Evolutionary conservation across 305 asterid genomes (phyloP), one percentile per base, ranked within the genome.

Genomic region (Fraxinus latifolia): DNA sequence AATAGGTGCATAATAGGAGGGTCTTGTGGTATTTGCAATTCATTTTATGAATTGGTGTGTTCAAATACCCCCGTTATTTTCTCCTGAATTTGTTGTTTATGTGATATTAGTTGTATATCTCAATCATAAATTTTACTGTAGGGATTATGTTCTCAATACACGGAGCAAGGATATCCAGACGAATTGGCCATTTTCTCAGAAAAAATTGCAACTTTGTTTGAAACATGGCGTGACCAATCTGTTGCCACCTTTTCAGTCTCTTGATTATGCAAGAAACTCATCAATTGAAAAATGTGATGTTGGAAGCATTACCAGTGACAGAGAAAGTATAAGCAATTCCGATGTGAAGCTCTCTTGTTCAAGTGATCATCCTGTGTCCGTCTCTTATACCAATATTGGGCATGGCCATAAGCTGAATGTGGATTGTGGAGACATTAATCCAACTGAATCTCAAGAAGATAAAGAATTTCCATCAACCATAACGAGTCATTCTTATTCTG

Each of bases 171-270:
- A 92, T 87, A 84, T 94, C 86, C 80, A 84, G 90, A 93, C 84
- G 34, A 91, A 85, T 58, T 96, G 99, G 98, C 99, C 99, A 67
- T 96, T 96, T 87, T 94, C 99, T 80, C 88, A 82, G 84, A 85
- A 91, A 86, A 90, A 84, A 80, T 86, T 96, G 88, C 94, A 92
- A 79, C 93, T 90, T 91, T 94, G 96, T 87, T 78, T 92, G 85
- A 90, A 90, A 80, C 88, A 93, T 88, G 97, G 93, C 79, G 89
- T 86, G 87, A 90, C 83, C 65, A 90, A 92, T 83, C 87, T 91
- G 58, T 85, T 96, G 90, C 99, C 99, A 36, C 97, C 97, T 81
- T 94, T 94, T 42, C 92, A 90, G 84, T 82, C 94, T 86, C 86
- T 84, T 79, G 91, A 87, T 81, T 81, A 84, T 37, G 83, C 85